These are phyloP conservation scores for Aristolochia californica DNA, from an alignment of 164 flowering plant genomes.

Conservation along the genomic window DNA sequence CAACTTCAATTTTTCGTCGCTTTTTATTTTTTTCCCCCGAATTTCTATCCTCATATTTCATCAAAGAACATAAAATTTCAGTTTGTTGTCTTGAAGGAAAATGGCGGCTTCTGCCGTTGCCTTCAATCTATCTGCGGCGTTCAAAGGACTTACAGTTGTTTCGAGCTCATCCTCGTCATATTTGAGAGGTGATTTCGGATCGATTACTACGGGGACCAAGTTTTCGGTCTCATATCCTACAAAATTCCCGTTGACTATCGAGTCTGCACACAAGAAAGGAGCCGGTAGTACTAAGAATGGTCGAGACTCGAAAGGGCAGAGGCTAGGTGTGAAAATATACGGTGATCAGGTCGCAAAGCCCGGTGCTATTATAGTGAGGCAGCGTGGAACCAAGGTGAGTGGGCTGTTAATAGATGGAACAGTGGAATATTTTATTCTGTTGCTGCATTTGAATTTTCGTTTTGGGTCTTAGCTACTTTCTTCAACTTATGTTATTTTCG, in stretches of 20 bases:
- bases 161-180: conserved; percentile 46
- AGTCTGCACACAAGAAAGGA: conserved; percentile 91
- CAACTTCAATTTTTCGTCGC: neutral
- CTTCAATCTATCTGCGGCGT: conserved; percentile 44
- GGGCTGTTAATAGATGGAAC: neutral
- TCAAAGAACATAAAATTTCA: neutral
- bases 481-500: too few species aligned
- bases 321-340: conserved; percentile 86
- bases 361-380: conserved; percentile 81
- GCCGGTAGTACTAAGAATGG: conserved; percentile 97
- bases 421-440: too few species aligned
- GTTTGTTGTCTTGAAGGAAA: neutral
- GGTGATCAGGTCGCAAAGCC: conserved; percentile 94
- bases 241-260: conserved; percentile 45
- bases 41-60: neutral
- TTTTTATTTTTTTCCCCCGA: neutral
- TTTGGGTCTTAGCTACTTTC: too few species aligned
- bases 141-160: conserved; percentile 44
- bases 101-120: conserved; percentile 28
- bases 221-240: conserved; percentile 27
- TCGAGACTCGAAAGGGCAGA: conserved; percentile 70
- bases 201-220: conserved; percentile 11
- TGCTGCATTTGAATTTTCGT: neutral
- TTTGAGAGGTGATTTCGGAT: conserved; percentile 37
- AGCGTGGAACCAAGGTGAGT: conserved; percentile 81